Conservation (phyloP, 1,139 yeast genomes). For the Yamadazyma sp. region DNA sequence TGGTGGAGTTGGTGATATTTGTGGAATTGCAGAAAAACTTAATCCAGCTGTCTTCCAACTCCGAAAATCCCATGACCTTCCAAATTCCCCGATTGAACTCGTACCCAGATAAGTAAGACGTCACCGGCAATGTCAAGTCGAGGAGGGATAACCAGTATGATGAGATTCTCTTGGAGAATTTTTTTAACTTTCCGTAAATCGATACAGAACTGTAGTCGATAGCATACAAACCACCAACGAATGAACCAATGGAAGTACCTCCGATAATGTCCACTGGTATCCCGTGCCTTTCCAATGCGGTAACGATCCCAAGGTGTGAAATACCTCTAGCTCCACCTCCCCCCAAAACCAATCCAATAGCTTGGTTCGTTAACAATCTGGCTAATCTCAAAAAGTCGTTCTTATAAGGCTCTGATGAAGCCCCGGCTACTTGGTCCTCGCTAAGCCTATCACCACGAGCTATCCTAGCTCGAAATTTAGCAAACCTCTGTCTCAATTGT, state of each 20-base stretch:
- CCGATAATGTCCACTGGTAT: conserved; percentile 93
- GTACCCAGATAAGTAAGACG: conserved; percentile 94
- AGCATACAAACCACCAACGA: conserved; percentile 94
- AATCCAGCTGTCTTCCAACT: conserved; percentile 96
- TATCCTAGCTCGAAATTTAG: conserved; percentile 33
- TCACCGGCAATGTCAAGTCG: conserved; percentile 89
- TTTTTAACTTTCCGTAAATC: conserved; percentile 85
- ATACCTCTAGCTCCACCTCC: conserved; percentile 98
- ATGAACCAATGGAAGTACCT: conserved; percentile 95
- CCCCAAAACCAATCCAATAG: conserved; percentile 90
- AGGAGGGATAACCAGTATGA: conserved; percentile 82
- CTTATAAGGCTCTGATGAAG: conserved; percentile 48
- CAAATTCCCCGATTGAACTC: conserved; percentile 95
- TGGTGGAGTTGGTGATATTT: conserved; percentile 91
- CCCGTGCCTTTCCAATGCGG: conserved; percentile 89
- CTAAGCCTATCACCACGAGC: conserved; percentile 13
- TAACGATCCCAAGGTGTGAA: conserved; percentile 88
- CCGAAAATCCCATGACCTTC: conserved; percentile 89
- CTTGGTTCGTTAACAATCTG: conserved; percentile 84
- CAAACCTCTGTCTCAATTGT: conserved; percentile 32
- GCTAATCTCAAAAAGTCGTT: conserved; percentile 90
- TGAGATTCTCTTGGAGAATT: conserved; percentile 78
- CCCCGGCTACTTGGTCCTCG: conserved; percentile 7
- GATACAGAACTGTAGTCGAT: conserved; percentile 89
- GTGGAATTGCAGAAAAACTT: conserved; percentile 88